Evolutionary conservation across 2,329 filamentous ascomycete genomes (phyloP).

Genomic region (Aspergillus calidoustus): DNA sequence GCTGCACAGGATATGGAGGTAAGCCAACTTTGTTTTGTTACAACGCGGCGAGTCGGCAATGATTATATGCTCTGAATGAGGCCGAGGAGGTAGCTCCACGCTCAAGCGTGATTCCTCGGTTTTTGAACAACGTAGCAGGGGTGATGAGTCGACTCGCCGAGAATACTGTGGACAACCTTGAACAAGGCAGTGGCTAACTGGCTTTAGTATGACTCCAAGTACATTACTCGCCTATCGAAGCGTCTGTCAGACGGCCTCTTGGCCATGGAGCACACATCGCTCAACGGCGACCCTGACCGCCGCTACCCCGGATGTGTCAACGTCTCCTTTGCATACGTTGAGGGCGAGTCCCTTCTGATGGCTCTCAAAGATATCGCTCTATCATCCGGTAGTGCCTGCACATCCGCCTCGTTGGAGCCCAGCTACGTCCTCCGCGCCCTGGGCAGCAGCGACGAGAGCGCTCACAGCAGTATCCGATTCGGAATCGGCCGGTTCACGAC

Average conservation of each 20-base stretch:
- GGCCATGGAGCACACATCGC: conserved; percentile 84
- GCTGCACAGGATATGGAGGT: conserved; percentile 89
- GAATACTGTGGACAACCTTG: not conserved
- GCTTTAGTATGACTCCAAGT: conserved; percentile 90
- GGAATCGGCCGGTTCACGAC: conserved; percentile 98
- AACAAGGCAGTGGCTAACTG: conserved; percentile 13
- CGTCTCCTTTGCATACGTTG: conserved; percentile 96
- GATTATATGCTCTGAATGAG: conserved; percentile 81
- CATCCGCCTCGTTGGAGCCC: conserved; percentile 92
- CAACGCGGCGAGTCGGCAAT: conserved; percentile 45
- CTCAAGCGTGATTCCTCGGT: conserved; percentile 40
- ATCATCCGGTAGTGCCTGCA: conserved; percentile 95
- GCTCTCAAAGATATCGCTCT: conserved; percentile 96
- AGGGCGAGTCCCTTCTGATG: conserved; percentile 97
- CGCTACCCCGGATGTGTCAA: conserved; percentile 98
- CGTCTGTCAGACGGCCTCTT: conserved; percentile 81
- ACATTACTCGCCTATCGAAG: conserved; percentile 81
- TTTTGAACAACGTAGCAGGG: conserved; percentile 68
- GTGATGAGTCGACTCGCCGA: conserved; percentile 59
- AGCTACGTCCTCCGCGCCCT: conserved; percentile 94
- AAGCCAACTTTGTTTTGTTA: conserved; percentile 48
- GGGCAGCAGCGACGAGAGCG: conserved; percentile 95
- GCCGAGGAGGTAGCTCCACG: conserved; percentile 55
- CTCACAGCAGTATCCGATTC: conserved; percentile 96
- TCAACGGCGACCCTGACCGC: conserved; percentile 81